phyloP scores from a whole-genome alignment of 2,329 filamentous ascomycete species.

The Arthrocladium fulminans region DNA sequence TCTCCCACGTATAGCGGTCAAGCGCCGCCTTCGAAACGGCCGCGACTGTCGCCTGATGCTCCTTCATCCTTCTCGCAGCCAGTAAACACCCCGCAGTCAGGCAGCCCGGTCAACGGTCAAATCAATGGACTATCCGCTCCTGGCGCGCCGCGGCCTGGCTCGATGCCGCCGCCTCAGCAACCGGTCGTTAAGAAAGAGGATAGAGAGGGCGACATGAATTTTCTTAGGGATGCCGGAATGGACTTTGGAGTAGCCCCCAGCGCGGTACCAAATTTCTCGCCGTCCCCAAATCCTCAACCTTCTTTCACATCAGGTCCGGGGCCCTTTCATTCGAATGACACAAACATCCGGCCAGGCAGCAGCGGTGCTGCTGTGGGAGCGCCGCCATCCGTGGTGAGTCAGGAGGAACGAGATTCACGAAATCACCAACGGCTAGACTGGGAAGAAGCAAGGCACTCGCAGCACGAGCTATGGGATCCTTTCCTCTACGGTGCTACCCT shows the following conservation, averaged over 20 bases:
- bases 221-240: slow-evolving; percentile 16
- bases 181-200: slow-evolving; percentile 31
- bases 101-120: slow-evolving; percentile 27
- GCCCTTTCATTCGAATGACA: slow-evolving; percentile 13
- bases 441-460: slow-evolving; percentile 52
- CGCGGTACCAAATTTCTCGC: background rate
- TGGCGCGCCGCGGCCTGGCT: slow-evolving; percentile 31
- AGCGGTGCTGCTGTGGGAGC: slow-evolving; percentile 7
- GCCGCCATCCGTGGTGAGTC: background rate
- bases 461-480: slow-evolving; percentile 63
- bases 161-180: slow-evolving; percentile 56
- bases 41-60: slow-evolving; percentile 60
- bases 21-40: slow-evolving; percentile 65
- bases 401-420: slow-evolving; percentile 57
- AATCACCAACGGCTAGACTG: slow-evolving; percentile 55
- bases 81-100: slow-evolving; percentile 30
- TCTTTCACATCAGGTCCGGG: slow-evolving; percentile 8
- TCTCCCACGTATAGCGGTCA: slow-evolving; percentile 36
- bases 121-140: slow-evolving; percentile 49
- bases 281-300: slow-evolving; percentile 9
- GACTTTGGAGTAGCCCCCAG: slow-evolving; percentile 20
- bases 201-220: slow-evolving; percentile 1
- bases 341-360: slow-evolving; percentile 8
- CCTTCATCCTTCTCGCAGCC: slow-evolving; percentile 47
- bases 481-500: slow-evolving; percentile 59